Percentiles rank a stretch among this genome's conserved stretches.
phyloP scores from a whole-genome alignment of 148 eudicot species.

The Rheum nobile region DNA sequence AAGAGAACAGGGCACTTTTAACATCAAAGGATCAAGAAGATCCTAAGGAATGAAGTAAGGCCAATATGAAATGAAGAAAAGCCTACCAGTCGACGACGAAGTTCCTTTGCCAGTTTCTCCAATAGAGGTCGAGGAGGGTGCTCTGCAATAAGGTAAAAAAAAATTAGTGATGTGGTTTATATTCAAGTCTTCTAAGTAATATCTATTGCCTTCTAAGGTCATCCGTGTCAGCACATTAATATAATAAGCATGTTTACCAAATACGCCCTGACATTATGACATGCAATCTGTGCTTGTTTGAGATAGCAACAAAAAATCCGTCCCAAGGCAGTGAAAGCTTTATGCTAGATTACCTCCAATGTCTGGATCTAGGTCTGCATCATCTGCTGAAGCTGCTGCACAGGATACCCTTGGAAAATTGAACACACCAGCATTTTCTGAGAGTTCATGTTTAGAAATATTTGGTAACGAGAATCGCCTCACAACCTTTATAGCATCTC shows the following conservation, averaged over 20 bases:
- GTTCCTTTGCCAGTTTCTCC: conserved; percentile 77
- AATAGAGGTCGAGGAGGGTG: conserved; percentile 81
- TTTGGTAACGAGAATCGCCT: conserved; percentile 85
- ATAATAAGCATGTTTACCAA: background rate
- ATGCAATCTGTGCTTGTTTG: background rate
- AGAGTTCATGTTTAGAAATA: conserved; percentile 58
- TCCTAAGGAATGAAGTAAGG: background rate
- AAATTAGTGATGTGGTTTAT: background rate
- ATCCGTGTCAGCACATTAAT: too few relatives aligned
- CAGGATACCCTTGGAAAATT: conserved; percentile 94
- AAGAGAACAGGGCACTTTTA: background rate
- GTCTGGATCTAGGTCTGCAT: conserved; percentile 78
- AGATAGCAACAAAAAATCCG: background rate
- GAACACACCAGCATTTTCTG: conserved; percentile 52
- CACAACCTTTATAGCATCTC: conserved; percentile 89
- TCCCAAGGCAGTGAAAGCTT: background rate
- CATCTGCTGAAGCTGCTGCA: conserved; percentile 95
- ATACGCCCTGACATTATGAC: background rate
- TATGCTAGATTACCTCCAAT: conserved; percentile 37
- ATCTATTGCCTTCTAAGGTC: background rate
- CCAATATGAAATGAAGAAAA: background rate
- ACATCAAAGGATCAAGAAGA: background rate
- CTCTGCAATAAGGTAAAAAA: conserved; percentile 33
- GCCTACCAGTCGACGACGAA: conserved; percentile 65
- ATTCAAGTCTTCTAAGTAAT: background rate